Evolutionary conservation across 139 green algal genomes (phyloP), one percentile per base, ranked within the genome.

Genomic region (Volvox africanus): DNA sequence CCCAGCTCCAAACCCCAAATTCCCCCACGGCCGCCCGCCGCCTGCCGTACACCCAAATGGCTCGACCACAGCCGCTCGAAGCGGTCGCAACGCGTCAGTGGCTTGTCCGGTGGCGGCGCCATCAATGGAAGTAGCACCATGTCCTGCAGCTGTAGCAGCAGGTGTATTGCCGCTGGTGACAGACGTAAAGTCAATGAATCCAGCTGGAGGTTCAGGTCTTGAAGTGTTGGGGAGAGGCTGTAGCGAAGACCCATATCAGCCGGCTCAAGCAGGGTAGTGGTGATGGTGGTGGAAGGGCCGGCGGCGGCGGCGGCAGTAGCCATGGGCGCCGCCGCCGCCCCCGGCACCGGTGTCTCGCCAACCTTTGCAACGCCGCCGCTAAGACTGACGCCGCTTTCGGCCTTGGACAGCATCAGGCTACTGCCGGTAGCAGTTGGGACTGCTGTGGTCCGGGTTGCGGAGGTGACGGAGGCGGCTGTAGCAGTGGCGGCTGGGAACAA

Each of bases 51-150:
- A 44, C 13, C 17, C 11, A 24, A 21, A 28, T 86, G 79, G 85
- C 88, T 96, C 61, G 61, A 87, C 97, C 97, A 99, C 37, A 98
- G 61, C 24, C 94, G 89, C 80, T 95, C 93, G 88, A 97, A 98
- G 67, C 89, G 76, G 81, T 91, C 88, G 90, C 95, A 96, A 12
- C 93, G 92, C 5, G 86, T 61, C 14, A 97, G 83, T 0, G 97
- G 94, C 80, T 90, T 88, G 92, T 93, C 87, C 36, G 93, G 65
- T 14, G 92, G 35, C 24, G 94, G 93, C 86, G 95, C 94, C 35
- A 94, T 89, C 26, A 97, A 88, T 14, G 96, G 95, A 82, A 61
- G 12, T 19, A 77, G 26, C 61, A 91, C 76, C 76, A 69, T 22
- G n/a, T 24, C 73, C 24, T 92, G 88, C 88, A 93, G 61, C 33